A percentile compares a stretch with the other conserved stretches of the same genome.
Conservation (phyloP, 148 eudicot genomes). For the Spergularia marina region DNA sequence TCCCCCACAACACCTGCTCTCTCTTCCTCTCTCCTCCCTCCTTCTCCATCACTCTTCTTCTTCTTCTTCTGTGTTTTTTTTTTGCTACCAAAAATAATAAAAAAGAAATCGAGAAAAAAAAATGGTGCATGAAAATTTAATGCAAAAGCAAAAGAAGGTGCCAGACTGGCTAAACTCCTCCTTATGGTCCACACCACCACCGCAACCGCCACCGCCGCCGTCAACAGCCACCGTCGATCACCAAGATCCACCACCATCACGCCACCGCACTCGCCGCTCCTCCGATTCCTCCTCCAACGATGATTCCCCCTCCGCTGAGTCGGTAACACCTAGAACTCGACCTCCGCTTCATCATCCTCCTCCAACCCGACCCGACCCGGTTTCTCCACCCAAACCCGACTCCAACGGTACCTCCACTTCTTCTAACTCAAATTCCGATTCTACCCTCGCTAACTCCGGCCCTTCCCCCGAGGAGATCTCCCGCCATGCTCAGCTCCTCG, state of each 20-base stretch:
- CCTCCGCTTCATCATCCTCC: slow-evolving; percentile 30
- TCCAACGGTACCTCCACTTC: slow-evolving; percentile 38
- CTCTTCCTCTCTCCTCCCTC: slow-evolving; percentile 6
- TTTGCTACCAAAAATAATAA: neutral
- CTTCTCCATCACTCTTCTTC: neutral
- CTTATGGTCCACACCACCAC: slow-evolving; percentile 66
- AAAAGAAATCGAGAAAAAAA: slow-evolving; percentile 10
- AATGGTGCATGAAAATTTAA: slow-evolving; percentile 48
- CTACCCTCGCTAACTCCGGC: slow-evolving; percentile 1
- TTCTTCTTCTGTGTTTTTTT: neutral
- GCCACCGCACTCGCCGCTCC: slow-evolving; percentile 13
- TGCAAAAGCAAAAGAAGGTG: slow-evolving; percentile 24
- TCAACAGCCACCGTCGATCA: slow-evolving; percentile 7
- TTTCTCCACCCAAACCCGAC: slow-evolving; percentile 19
- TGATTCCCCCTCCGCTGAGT: slow-evolving; percentile 22
- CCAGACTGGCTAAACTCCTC: slow-evolving; percentile 98
- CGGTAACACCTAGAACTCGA: slow-evolving; percentile 30
- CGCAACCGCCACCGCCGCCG: slow-evolving; percentile 20
- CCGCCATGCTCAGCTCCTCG: slow-evolving; percentile 73
- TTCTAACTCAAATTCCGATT: neutral
- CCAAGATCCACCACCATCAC: neutral
- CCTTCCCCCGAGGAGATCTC: slow-evolving; percentile 56
- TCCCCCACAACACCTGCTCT: neutral
- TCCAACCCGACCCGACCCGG: slow-evolving; percentile 32
- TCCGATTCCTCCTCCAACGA: slow-evolving; percentile 22